Percentiles rank a stretch among this genome's conserved stretches.
Evolutionary conservation across 805 yeast genomes (phyloP).

Genomic region (Saturnispora galanensis): DNA sequence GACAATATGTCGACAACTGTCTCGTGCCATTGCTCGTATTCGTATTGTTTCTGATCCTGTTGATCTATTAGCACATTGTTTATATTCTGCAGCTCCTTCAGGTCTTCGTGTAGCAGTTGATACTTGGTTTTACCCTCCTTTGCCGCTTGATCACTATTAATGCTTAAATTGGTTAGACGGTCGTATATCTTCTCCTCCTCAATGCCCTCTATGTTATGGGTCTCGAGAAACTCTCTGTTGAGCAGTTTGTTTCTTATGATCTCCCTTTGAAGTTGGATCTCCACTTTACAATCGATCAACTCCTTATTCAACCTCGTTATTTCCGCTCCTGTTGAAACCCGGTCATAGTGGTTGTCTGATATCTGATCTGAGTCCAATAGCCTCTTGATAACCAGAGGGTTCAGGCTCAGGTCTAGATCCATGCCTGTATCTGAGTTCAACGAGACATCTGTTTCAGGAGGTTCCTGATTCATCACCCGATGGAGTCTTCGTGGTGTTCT

Average conservation of each 20-base stretch:
- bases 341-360: not conserved
- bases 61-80: slow-evolving; percentile 12
- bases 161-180: slow-evolving; percentile 3
- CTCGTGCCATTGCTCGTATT: slow-evolving; percentile 32
- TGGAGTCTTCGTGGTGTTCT: too few relatives aligned
- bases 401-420: too few relatives aligned
- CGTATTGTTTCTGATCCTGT: slow-evolving; percentile 33
- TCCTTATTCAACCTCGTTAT: slow-evolving; percentile 23
- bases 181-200: slow-evolving; percentile 12
- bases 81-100: slow-evolving; percentile 10
- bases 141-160: not conserved
- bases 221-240: not conserved
- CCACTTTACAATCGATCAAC: slow-evolving; percentile 27
- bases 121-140: slow-evolving; percentile 1
- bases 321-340: slow-evolving; percentile 12
- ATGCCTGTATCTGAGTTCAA: too few relatives aligned
- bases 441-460: too few relatives aligned
- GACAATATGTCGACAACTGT: slow-evolving; percentile 17
- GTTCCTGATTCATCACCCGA: too few relatives aligned
- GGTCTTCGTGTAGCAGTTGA: not conserved
- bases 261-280: slow-evolving; percentile 25
- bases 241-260: slow-evolving; percentile 20
- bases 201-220: slow-evolving; percentile 1
- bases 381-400: not conserved
- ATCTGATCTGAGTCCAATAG: not conserved